Percentiles rank a stretch among this genome's conserved stretches.
phyloP scores from a whole-genome alignment of 306 rosid genomes.

The Quercus glauca region DNA sequence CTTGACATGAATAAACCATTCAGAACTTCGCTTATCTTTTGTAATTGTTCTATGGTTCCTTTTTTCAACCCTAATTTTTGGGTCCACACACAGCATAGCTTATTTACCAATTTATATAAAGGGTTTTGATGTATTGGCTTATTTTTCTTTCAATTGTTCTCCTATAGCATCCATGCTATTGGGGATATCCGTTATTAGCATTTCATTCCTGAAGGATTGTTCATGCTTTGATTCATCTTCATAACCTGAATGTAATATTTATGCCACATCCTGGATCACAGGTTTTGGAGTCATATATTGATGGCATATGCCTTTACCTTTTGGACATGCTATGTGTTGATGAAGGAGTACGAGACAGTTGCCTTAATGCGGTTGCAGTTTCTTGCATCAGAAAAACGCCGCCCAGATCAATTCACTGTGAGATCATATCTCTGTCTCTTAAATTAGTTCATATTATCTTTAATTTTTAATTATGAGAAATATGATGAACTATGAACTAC shows the following conservation, averaged over 20 bases:
- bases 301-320: conserved; percentile 82
- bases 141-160: background rate
- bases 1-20: background rate
- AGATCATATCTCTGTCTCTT: conserved; percentile 22
- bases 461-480: background rate
- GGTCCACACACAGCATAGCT: background rate
- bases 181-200: background rate
- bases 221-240: background rate
- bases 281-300: conserved; percentile 83
- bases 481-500: background rate
- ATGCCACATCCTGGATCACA: conserved; percentile 28
- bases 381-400: conserved; percentile 76
- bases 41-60: background rate
- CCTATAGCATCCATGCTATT: background rate
- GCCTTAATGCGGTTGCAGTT: conserved; percentile 82
- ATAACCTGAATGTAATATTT: background rate
- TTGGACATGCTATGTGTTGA: conserved; percentile 80
- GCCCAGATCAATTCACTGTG: conserved; percentile 90
- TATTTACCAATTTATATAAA: background rate
- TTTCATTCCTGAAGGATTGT: background rate
- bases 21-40: background rate
- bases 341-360: conserved; percentile 72
- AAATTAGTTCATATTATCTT: background rate
- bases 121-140: background rate
- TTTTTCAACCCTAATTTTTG: background rate